Evolutionary conservation across 768 basidiomycete genomes (phyloP).

Genomic region (Pholiota conissans): DNA sequence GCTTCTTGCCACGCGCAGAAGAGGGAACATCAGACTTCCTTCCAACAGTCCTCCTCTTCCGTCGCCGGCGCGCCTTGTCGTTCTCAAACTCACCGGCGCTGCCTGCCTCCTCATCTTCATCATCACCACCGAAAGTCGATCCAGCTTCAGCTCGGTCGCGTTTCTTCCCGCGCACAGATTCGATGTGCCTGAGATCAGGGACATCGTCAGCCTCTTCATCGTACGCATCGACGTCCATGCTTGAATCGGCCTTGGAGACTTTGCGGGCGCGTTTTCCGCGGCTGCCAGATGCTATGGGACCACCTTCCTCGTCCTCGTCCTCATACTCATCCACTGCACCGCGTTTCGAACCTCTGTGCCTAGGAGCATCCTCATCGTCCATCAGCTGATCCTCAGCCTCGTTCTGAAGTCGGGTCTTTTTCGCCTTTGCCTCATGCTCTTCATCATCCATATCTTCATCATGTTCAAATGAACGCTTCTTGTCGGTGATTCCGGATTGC

Average conservation of each 20-base stretch:
- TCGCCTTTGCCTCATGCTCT: conserved; percentile 42
- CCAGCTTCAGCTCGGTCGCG: conserved; percentile 75
- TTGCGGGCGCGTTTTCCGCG: conserved; percentile 60
- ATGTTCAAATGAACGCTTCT: conserved; percentile 44
- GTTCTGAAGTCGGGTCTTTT: conserved; percentile 54
- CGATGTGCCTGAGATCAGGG: conserved; percentile 34
- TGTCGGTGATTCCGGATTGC: conserved; percentile 15
- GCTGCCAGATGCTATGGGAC: conserved; percentile 28
- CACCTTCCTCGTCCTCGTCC: conserved; percentile 23
- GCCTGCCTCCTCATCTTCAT: conserved; percentile 32
- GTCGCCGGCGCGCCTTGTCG: conserved; percentile 44
- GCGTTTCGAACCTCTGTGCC: conserved; percentile 50
- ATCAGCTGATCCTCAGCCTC: conserved; percentile 47
- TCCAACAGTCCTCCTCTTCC: conserved; percentile 57
- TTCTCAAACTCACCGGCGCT: conserved; percentile 24
- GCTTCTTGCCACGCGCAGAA: conserved; percentile 58
- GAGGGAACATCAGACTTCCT: conserved; percentile 51
- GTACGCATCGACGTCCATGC: conserved; percentile 44
- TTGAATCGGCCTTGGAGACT: conserved; percentile 39
- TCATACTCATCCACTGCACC: conserved; percentile 42
- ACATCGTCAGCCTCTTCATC: conserved; percentile 45
- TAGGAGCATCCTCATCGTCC: conserved; percentile 29
- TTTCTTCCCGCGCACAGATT: conserved; percentile 58
- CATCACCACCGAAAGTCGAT: conserved; percentile 68
- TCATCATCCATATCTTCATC: conserved; percentile 38